Evolutionary conservation across 495 filamentous ascomycete genomes (phyloP).

Genomic region (Neurospora sp.): DNA sequence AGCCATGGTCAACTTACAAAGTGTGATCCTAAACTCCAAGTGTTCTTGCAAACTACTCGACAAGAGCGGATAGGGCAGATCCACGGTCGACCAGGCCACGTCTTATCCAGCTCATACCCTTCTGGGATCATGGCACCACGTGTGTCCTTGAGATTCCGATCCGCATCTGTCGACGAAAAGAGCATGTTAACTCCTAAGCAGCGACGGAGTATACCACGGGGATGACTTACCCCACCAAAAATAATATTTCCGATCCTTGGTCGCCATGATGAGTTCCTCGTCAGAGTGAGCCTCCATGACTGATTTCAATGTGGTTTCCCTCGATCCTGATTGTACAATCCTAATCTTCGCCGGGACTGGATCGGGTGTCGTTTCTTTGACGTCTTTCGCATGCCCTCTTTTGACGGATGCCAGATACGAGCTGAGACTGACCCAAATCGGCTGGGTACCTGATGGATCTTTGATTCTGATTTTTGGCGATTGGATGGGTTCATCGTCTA

Average conservation of each 20-base stretch:
- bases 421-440: background rate
- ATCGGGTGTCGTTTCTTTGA: background rate
- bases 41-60: conserved; percentile 3
- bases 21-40: conserved; percentile 12
- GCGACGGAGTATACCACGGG: background rate
- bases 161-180: background rate
- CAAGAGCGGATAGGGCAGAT: conserved; percentile 18
- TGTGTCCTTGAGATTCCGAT: background rate
- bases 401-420: background rate
- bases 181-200: background rate
- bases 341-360: background rate
- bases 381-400: background rate
- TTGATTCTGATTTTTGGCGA: background rate
- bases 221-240: background rate
- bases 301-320: background rate
- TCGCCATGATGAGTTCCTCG: background rate
- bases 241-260: background rate
- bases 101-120: conserved; percentile 14
- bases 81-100: conserved; percentile 8
- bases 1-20: conserved; percentile 10
- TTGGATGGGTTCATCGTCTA: background rate
- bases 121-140: conserved; percentile 15
- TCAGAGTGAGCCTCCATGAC: background rate
- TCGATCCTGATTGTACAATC: background rate
- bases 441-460: background rate